Percentiles rank a stretch among this genome's conserved stretches.
Evolutionary conservation across 2,329 filamentous ascomycete genomes (phyloP).

Genomic region (Aspergillus fijiensis): DNA sequence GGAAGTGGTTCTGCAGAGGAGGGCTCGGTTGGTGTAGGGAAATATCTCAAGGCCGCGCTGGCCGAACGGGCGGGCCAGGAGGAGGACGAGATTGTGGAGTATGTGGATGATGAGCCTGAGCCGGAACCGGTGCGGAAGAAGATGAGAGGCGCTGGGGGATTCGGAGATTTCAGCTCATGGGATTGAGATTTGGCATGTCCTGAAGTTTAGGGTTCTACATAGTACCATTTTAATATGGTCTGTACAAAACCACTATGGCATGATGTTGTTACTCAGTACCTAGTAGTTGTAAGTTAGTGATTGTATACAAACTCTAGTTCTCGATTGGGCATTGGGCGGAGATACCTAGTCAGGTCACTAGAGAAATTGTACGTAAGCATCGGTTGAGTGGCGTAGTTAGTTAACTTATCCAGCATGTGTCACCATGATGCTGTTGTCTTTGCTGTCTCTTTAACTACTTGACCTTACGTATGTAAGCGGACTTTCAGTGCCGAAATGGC

Average conservation of each 20-base stretch:
- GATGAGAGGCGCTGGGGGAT: slow-evolving; percentile 66
- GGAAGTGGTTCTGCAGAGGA: slow-evolving; percentile 61
- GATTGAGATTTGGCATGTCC: slow-evolving; percentile 23
- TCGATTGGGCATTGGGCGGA: too few species aligned
- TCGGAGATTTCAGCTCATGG: slow-evolving; percentile 96
- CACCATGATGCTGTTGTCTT: background rate
- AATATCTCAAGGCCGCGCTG: slow-evolving; percentile 71
- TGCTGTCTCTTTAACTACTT: background rate
- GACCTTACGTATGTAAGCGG: too few species aligned
- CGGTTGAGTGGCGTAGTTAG: background rate
- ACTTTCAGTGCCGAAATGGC: background rate
- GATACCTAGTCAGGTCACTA: too few species aligned
- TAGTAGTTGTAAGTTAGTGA: too few species aligned
- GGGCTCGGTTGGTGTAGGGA: slow-evolving; percentile 63
- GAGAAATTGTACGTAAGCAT: too few species aligned
- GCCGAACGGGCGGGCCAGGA: slow-evolving; percentile 36
- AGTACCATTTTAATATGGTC: too few species aligned
- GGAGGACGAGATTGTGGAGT: slow-evolving; percentile 62
- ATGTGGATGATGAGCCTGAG: slow-evolving; percentile 62
- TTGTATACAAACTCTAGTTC: too few species aligned
- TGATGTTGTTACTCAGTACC: too few species aligned
- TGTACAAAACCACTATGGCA: too few species aligned
- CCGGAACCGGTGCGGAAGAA: slow-evolving; percentile 77
- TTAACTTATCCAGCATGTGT: background rate
- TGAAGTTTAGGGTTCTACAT: background rate